Conservation (phyloP, 2,329 filamentous ascomycete species). For the Blumeria graminis region DNA sequence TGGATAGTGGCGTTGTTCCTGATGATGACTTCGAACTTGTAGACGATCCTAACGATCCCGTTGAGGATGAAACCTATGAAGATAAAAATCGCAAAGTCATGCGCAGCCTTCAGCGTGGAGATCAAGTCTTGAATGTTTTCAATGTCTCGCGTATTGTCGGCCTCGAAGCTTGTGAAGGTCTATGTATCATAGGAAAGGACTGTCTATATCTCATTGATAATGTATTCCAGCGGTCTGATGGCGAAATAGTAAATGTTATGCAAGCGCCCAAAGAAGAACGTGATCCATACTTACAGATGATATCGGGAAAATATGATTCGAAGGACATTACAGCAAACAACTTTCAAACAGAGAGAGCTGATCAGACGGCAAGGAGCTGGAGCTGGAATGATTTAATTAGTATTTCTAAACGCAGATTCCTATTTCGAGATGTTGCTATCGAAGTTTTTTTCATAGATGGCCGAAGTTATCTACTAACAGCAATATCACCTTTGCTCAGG, state of each 20-base stretch:
- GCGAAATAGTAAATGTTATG: slow-evolving; percentile 91
- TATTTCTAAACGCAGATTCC: slow-evolving; percentile 80
- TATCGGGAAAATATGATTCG: slow-evolving; percentile 37
- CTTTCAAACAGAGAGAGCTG: slow-evolving; percentile 28
- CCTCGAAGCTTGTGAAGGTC: slow-evolving; percentile 77
- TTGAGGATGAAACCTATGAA: slow-evolving; percentile 63
- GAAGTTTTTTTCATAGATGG: slow-evolving; percentile 96
- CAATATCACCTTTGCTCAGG: slow-evolving; percentile 45
- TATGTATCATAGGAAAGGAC: slow-evolving; percentile 80
- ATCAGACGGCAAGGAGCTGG: slow-evolving; percentile 77
- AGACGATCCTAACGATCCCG: slow-evolving; percentile 73
- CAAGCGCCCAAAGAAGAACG: slow-evolving; percentile 81
- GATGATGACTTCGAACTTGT: slow-evolving; percentile 95
- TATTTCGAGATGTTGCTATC: slow-evolving; percentile 89
- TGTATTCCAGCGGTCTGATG: slow-evolving; percentile 82
- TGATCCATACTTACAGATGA: slow-evolving; percentile 86
- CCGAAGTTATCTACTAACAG: slow-evolving; percentile 76
- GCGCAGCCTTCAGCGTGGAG: slow-evolving; percentile 72
- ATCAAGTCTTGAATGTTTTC: slow-evolving; percentile 80
- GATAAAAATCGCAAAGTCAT: slow-evolving; percentile 98
- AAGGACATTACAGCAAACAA: slow-evolving; percentile 28
- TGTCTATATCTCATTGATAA: slow-evolving; percentile 88
- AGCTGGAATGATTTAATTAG: slow-evolving; percentile 86
- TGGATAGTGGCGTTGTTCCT: slow-evolving; percentile 10
- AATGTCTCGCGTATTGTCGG: slow-evolving; percentile 90